Conservation (phyloP, 2,329 filamentous ascomycete genomes). For the Trematosphaeria pertusa region DNA sequence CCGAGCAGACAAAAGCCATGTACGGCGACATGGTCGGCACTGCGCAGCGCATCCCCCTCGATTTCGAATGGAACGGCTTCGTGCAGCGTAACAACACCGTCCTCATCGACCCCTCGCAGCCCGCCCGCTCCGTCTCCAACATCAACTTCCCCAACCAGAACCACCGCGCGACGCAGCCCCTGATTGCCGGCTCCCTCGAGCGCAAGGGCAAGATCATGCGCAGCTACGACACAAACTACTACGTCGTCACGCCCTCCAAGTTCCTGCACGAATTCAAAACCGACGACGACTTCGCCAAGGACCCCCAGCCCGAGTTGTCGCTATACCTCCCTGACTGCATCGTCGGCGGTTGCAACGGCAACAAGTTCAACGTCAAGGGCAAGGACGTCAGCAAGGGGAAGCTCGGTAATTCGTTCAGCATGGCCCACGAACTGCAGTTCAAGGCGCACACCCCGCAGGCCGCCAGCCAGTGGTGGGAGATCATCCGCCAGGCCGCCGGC, state of each 20-base stretch:
- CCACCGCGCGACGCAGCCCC: slow-evolving; percentile 77
- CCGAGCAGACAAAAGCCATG: slow-evolving; percentile 79
- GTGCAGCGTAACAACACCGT: slow-evolving; percentile 71
- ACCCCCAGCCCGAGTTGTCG: slow-evolving; percentile 84
- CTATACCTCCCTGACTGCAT: slow-evolving; percentile 91
- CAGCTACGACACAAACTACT: slow-evolving; percentile 81
- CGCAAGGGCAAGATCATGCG: slow-evolving; percentile 89
- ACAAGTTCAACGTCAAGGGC: slow-evolving; percentile 94
- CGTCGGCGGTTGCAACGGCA: slow-evolving; percentile 73
- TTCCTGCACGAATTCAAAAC: slow-evolving; percentile 98
- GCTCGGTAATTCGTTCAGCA: slow-evolving; percentile 80
- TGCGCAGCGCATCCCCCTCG: slow-evolving; percentile 76
- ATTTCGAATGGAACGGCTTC: slow-evolving; percentile 95
- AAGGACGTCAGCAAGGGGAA: slow-evolving; percentile 84
- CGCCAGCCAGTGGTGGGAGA: slow-evolving; percentile 83
- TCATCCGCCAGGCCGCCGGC: slow-evolving; percentile 70
- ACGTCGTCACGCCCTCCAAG: slow-evolving; percentile 85
- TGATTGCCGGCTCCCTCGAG: slow-evolving; percentile 89
- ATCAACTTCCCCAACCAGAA: slow-evolving; percentile 89
- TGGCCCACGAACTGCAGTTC: slow-evolving; percentile 81
- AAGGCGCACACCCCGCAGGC: slow-evolving; percentile 83
- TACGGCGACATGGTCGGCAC: slow-evolving; percentile 83
- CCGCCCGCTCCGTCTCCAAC: slow-evolving; percentile 74
- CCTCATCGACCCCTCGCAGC: slow-evolving; percentile 78
- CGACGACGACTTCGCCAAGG: slow-evolving; percentile 74